These are phyloP conservation scores for Malus hybrid DNA, from an alignment of 331 rosid species.

Conservation along the genomic window DNA sequence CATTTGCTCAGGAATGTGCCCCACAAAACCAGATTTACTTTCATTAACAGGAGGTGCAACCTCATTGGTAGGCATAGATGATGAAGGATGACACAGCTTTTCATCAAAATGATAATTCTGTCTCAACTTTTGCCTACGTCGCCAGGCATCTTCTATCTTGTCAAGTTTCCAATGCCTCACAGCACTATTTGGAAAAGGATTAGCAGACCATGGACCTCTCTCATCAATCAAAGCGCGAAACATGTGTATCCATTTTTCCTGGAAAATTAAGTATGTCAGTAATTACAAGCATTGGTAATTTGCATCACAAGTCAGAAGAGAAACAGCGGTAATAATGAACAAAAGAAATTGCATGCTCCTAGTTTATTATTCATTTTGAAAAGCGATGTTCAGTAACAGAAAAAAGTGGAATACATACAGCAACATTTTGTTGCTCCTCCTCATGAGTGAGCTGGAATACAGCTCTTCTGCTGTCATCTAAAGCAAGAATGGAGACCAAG, in stretches of 20 bases:
- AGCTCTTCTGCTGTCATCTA: slow-evolving; percentile 75
- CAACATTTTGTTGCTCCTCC: slow-evolving; percentile 87
- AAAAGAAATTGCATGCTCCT: neutral
- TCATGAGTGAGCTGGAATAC: slow-evolving; percentile 74
- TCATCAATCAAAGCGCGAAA: slow-evolving; percentile 94
- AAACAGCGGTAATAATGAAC: slow-evolving; percentile 6
- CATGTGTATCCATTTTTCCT: slow-evolving; percentile 98
- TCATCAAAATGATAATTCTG: slow-evolving; percentile 91
- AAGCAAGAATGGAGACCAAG: slow-evolving; percentile 57
- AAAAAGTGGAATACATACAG: slow-evolving; percentile 48
- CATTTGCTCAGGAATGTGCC: slow-evolving; percentile 93
- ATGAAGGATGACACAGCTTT: slow-evolving; percentile 68
- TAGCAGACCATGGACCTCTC: slow-evolving; percentile 98
- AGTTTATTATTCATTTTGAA: neutral
- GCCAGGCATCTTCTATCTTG: slow-evolving; percentile 88
- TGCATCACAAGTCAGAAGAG: neutral
- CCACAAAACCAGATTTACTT: slow-evolving; percentile 57
- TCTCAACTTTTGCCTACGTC: slow-evolving; percentile 79
- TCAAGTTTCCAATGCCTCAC: slow-evolving; percentile 88
- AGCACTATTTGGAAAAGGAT: slow-evolving; percentile 65
- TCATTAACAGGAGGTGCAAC: slow-evolving; percentile 40
- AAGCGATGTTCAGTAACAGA: slow-evolving; percentile 5
- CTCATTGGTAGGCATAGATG: slow-evolving; percentile 33
- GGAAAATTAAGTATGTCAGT: slow-evolving; percentile 25
- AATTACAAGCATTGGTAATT: slow-evolving; percentile 8